These are phyloP conservation scores for Onygena corvina DNA, from an alignment of 2,329 filamentous ascomycete genomes.

Conservation along the genomic window DNA sequence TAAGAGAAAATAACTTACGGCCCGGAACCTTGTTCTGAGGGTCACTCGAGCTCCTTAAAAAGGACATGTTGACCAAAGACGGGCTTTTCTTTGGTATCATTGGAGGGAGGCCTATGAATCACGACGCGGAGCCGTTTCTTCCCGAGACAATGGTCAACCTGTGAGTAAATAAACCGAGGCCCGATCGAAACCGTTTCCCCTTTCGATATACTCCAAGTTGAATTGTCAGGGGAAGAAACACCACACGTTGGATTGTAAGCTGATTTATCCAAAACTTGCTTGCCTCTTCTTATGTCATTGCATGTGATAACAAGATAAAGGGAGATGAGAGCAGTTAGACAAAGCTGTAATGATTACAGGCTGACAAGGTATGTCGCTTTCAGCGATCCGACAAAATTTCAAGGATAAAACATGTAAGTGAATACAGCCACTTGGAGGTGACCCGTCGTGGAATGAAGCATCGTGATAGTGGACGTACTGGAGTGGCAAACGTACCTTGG, in stretches of 20 bases:
- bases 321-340: too few relatives aligned
- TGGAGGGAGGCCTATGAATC: background rate
- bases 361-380: too few relatives aligned
- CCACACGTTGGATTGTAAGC: background rate
- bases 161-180: background rate
- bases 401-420: too few relatives aligned
- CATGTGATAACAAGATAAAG: too few relatives aligned
- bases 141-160: background rate
- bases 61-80: constrained; percentile 41
- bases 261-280: background rate
- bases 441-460: too few relatives aligned
- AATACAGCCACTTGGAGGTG: too few relatives aligned
- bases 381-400: too few relatives aligned
- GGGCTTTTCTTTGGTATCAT: constrained; percentile 10
- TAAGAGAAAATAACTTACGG: constrained; percentile 38
- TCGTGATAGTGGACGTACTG: too few relatives aligned
- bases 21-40: constrained; percentile 61
- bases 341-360: too few relatives aligned
- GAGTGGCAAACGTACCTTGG: background rate
- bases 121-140: background rate
- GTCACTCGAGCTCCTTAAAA: constrained; percentile 54
- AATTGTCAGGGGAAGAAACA: background rate
- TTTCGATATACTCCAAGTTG: background rate
- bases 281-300: too few relatives aligned
- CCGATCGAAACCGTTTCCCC: background rate